Base-by-base conservation (phyloP, 163 green algal species). In the Smithsoniella earleae region DNA sequence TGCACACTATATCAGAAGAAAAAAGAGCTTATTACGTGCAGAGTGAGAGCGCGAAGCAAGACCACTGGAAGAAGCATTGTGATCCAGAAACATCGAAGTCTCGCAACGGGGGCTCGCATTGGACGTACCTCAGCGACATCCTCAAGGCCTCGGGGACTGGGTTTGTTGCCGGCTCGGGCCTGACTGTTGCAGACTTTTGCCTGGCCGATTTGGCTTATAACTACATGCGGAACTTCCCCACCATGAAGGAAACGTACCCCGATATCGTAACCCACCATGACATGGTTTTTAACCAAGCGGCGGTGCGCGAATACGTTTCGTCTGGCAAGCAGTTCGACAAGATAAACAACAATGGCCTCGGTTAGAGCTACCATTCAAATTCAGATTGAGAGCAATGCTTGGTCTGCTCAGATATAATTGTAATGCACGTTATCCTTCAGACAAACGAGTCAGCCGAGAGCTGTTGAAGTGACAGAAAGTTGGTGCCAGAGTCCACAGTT, bases 221-320 rank as follows among this genome's bases (percentile, higher is more conserved):
- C 49, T 64, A 64, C 13, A 10, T 64, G 49, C 49, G 49, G 31
- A 64, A 25, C 6, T 64, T 64, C n/a, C n/a, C n/a, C n/a, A n/a
- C n/a, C n/a, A n/a, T n/a, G n/a, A n/a, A n/a, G n/a, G n/a, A n/a
- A n/a, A n/a, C n/a, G 49, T 13, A 64, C 49, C 49, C 49, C 33
- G 49, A 25, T 10, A 64, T 64, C 33, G 49, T 64, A 27, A 27
- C 31, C 8, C 49, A 64, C 49, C 13, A 64, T 13, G 49, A 64
- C 25, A 64, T 64, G 49, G 13, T 64, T 25, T 36, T 36, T 25
- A 64, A 25, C 6, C 49, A 64, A 27, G 6, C 8, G 6, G 49
- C 25, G 6, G 49, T 64, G 5, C 31, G 33, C 8, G 49, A 25
- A 27, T 27, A 64, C 33, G 25, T 64, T 10, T 25, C 31, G 49